Evolutionary conservation across 257 asterid genomes (phyloP).

Genomic region (Solanum clarkiae): DNA sequence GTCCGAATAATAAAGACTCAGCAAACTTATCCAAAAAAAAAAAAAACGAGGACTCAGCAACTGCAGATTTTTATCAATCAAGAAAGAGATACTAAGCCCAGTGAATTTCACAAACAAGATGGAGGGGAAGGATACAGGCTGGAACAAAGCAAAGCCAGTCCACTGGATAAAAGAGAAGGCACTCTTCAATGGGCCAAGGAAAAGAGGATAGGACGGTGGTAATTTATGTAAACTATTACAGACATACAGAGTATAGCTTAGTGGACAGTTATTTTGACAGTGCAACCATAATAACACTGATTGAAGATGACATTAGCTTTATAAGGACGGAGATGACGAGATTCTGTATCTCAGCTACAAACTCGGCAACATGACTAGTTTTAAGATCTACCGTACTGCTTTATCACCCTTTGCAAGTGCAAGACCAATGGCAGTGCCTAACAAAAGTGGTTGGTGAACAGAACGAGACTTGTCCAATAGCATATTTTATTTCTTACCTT

Average conservation of each 20-base stretch:
- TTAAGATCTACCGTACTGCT: neutral
- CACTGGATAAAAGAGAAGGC: neutral
- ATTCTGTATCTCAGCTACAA: neutral
- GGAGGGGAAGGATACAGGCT: neutral
- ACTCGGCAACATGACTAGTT: neutral
- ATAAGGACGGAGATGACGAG: neutral
- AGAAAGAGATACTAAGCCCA: neutral
- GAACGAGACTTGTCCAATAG: neutral
- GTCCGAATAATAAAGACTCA: neutral
- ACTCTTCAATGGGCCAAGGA: neutral
- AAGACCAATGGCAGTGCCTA: neutral
- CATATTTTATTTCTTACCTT: neutral
- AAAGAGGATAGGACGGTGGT: neutral
- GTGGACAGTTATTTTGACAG: neutral
- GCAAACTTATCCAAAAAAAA: neutral
- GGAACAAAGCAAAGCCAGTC: neutral
- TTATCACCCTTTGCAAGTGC: neutral
- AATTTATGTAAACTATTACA: neutral
- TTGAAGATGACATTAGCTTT: neutral
- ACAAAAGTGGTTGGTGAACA: neutral
- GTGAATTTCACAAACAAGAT: neutral
- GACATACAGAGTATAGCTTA: neutral
- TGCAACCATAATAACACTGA: neutral
- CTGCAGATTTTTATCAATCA: neutral
- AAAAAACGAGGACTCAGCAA: neutral